phyloP scores from a whole-genome alignment of 1,284 basidiomycete genomes.

The Papiliotrema terrestris region DNA sequence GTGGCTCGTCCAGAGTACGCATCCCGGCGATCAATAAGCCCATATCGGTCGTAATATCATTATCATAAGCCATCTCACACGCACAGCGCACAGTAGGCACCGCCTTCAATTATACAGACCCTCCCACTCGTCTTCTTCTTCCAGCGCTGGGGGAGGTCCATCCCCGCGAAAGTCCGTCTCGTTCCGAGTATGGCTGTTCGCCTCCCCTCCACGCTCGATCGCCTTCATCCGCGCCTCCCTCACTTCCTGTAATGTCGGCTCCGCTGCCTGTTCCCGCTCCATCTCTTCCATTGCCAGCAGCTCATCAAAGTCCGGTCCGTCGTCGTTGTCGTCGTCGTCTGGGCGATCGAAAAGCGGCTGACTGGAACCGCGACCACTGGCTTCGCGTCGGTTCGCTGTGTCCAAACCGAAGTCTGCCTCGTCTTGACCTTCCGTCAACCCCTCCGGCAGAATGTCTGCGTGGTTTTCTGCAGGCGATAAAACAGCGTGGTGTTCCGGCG shows the following conservation, averaged over 20 bases:
- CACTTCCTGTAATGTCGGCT: not conserved
- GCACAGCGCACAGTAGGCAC: not conserved
- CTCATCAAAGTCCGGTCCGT: conserved; percentile 30
- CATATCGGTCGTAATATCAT: not conserved
- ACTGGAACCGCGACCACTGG: not conserved
- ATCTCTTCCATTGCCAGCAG: conserved; percentile 67
- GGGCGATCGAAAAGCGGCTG: conserved; percentile 49
- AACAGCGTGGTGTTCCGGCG: conserved; percentile 3
- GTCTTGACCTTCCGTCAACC: too few relatives aligned
- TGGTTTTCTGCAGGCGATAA: conserved; percentile 2
- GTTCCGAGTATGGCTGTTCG: not conserved
- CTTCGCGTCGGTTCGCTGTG: too few relatives aligned
- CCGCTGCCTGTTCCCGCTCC: conserved; percentile 44
- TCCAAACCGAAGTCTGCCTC: too few relatives aligned
- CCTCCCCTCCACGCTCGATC: not conserved
- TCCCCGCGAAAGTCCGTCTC: not conserved
- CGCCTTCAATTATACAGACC: conserved; percentile 22
- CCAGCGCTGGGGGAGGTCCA: conserved; percentile 5
- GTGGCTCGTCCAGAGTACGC: not conserved
- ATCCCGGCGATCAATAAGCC: not conserved
- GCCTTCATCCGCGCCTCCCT: not conserved
- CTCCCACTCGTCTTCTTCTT: conserved; percentile 34
- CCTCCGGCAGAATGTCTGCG: too few relatives aligned
- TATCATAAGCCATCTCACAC: not conserved
- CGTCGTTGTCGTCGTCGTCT: conserved; percentile 40